Conservation (phyloP, 2,329 filamentous ascomycete species). For the Truncatella angustata region DNA sequence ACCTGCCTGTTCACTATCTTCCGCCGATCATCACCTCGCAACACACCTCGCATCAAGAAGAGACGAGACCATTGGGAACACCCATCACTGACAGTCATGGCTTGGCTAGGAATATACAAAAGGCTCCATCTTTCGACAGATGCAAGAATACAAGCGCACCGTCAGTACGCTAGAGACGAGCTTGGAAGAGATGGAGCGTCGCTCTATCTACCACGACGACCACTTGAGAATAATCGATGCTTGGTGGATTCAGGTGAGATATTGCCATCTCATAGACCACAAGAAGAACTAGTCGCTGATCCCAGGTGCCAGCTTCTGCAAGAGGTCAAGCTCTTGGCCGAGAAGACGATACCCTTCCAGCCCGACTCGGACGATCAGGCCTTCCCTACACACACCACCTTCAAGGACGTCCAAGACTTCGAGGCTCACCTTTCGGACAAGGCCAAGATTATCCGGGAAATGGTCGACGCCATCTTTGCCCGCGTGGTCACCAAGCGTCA, state of each 20-base stretch:
- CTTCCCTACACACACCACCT: slow-evolving; percentile 58
- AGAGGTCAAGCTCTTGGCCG: slow-evolving; percentile 60
- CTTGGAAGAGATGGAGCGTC: slow-evolving; percentile 76
- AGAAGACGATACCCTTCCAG: slow-evolving; percentile 44
- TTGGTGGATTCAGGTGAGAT: slow-evolving; percentile 87
- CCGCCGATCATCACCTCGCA: slow-evolving; percentile 22
- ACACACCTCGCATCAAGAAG: slow-evolving; percentile 27
- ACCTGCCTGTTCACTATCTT: slow-evolving; percentile 21
- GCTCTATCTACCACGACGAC: slow-evolving; percentile 82
- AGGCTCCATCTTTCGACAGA: slow-evolving; percentile 94
- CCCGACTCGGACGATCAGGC: slow-evolving; percentile 37
- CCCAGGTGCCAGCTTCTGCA: slow-evolving; percentile 52
- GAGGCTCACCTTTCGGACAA: slow-evolving; percentile 77
- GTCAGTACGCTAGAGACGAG: slow-evolving; percentile 78
- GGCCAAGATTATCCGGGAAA: slow-evolving; percentile 71
- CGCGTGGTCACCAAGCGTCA: slow-evolving; percentile 51
- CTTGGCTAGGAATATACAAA: slow-evolving; percentile 77
- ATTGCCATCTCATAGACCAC: background rate
- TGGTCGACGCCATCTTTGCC: slow-evolving; percentile 67
- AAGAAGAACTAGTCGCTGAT: slow-evolving; percentile 19
- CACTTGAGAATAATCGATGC: slow-evolving; percentile 86
- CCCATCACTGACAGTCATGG: slow-evolving; percentile 35
- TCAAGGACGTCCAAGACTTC: slow-evolving; percentile 69
- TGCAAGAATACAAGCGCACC: slow-evolving; percentile 96
- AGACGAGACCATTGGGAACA: slow-evolving; percentile 20